Evolutionary conservation across 257 asterid species (phyloP), one percentile per base, ranked within the genome.

Genomic region (Mitragyna speciosa): DNA sequence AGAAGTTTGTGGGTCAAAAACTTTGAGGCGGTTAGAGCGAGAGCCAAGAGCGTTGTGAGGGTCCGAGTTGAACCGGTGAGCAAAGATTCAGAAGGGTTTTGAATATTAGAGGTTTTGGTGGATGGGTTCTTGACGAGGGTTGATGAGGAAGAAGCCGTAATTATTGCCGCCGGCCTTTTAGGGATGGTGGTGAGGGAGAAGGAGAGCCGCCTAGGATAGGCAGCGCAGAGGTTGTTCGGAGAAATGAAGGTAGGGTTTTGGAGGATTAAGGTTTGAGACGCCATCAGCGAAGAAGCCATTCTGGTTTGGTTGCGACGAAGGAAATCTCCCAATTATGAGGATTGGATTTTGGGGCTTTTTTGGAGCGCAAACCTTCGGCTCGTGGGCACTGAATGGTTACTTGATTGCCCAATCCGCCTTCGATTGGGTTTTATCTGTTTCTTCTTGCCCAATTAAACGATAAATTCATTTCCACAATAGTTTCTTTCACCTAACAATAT

Each of bases 31-130:
- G 91, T 69, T 16, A 92, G 61, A 75, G 90, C 76, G 39, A 89
- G 17, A 12, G 93, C 94, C 33, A 83, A 64, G 49, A 90, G 88
- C 10, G 97, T 93, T 16, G 97, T 86, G 67, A 92, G 48, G 26
- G 97, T 88, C 63, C 98, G 93, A 12, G 98, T 95, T 28, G 97
- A 88, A 14, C 94, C 97, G 76, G 92, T 80, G 72, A 92, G 95
- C 22, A 83, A 51, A 63, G 88, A 82, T 24, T 47, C 82, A 31
- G 70, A 9, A 2, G 88, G 78, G 39, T 33, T 58, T 69, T 24
- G 71, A 75, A 20, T 17, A 3, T 20, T 5, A 20, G 26, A 17
- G n/a, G 63, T 17, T 54, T n/a, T 61, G 68, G 36, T n/a, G 11
- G 68, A 61, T 10, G 68, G 20, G 78, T 66, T 16, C 4, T 14